Evolutionary conservation across 768 basidiomycete genomes (phyloP).

Genomic region (Lactarius trivialis): DNA sequence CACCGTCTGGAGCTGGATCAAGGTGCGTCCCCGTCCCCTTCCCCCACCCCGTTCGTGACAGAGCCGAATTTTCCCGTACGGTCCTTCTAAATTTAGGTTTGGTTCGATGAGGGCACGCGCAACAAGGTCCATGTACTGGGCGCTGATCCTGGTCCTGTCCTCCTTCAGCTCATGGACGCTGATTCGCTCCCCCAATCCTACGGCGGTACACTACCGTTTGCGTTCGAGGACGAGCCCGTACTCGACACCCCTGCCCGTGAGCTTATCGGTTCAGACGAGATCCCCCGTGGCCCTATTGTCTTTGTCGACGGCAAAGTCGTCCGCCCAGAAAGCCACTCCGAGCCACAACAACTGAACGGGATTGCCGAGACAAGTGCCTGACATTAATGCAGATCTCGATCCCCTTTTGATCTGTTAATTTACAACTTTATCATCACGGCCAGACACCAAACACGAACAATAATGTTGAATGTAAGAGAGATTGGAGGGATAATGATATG

Average conservation of each 20-base stretch:
- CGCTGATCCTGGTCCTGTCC: constrained; percentile 45
- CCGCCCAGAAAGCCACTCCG: constrained; percentile 11
- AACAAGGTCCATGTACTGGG: constrained; percentile 73
- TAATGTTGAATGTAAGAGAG: not conserved
- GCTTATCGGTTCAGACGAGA: constrained; percentile 36
- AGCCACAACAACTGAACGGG: not conserved
- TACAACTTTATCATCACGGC: not conserved
- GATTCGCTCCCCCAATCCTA: constrained; percentile 58
- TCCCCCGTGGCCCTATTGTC: constrained; percentile 52
- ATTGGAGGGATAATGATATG: constrained; percentile 19
- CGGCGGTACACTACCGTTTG: constrained; percentile 70
- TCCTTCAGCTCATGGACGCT: constrained; percentile 44
- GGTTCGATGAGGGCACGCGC: constrained; percentile 76
- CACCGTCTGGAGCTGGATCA: constrained; percentile 80
- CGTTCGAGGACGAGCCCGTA: constrained; percentile 57
- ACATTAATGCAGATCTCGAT: not conserved
- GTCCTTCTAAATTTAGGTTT: constrained; percentile 39
- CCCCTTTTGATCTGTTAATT: not conserved
- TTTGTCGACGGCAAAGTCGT: constrained; percentile 42
- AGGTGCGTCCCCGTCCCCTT: constrained; percentile 36
- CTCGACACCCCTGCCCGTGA: constrained; percentile 51
- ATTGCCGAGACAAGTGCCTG: not conserved
- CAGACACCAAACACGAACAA: not conserved
- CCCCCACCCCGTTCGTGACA: not conserved
- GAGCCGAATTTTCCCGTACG: not conserved